Conservation (phyloP, 768 basidiomycete genomes). For the Suillus subaureus region DNA sequence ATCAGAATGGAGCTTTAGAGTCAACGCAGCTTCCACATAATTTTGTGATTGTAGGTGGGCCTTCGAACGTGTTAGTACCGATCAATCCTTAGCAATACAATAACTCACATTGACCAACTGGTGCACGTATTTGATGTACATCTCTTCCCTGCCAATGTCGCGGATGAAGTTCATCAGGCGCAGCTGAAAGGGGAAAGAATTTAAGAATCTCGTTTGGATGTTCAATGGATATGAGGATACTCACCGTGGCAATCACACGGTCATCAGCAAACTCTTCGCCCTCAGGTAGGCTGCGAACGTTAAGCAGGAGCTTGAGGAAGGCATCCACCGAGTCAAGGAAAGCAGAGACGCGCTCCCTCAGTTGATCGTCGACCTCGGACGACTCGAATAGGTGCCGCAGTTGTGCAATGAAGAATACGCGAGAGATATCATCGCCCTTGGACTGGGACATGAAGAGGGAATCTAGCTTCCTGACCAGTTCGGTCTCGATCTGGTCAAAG, state of each 20-base stretch:
- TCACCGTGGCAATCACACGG: constrained; percentile 86
- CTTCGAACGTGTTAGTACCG: constrained; percentile 40
- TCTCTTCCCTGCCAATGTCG: constrained; percentile 88
- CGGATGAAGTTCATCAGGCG: constrained; percentile 94
- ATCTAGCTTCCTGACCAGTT: constrained; percentile 89
- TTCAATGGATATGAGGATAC: constrained; percentile 14
- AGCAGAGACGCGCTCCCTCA: constrained; percentile 73
- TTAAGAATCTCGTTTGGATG: constrained; percentile 10
- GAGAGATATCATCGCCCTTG: constrained; percentile 87
- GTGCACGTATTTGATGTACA: constrained; percentile 95
- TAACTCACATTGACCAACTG: constrained; percentile 83
- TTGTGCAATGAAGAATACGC: constrained; percentile 91
- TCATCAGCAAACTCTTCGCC: constrained; percentile 96
- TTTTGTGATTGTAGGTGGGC: constrained; percentile 90
- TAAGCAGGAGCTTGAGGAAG: constrained; percentile 89
- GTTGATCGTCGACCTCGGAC: constrained; percentile 75
- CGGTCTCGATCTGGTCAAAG: constrained; percentile 90
- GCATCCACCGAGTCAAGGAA: constrained; percentile 91
- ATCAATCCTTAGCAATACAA: not conserved
- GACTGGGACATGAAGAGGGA: constrained; percentile 91
- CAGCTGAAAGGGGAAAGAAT: constrained; percentile 46
- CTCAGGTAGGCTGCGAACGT: constrained; percentile 85
- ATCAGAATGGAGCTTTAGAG: constrained; percentile 92
- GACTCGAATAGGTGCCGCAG: constrained; percentile 88
- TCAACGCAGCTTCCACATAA: constrained; percentile 91